Percentiles rank a stretch among this genome's conserved stretches.
phyloP scores from a whole-genome alignment of 2,329 filamentous ascomycete genomes.

The Cyclaneusma minus region DNA sequence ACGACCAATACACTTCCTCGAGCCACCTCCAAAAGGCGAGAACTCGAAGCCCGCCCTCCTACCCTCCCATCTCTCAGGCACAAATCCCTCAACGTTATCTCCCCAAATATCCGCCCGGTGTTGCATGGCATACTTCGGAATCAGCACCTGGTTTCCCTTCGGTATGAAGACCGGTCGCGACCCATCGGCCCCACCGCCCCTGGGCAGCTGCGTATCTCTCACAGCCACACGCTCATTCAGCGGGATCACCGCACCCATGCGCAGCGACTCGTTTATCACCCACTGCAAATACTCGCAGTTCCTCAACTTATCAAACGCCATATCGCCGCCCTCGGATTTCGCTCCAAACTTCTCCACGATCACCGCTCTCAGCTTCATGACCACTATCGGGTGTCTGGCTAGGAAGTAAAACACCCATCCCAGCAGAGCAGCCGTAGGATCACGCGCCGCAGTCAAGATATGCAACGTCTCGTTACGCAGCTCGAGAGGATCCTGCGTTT shows the following conservation, averaged over 20 bases:
- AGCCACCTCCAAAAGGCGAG: background rate
- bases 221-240: slow-evolving; percentile 9
- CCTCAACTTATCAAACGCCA: slow-evolving; percentile 4
- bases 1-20: background rate
- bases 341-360: slow-evolving; percentile 18
- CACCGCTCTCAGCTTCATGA: slow-evolving; percentile 22
- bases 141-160: slow-evolving; percentile 7
- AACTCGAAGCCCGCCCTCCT: background rate
- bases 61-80: background rate
- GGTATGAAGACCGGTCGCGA: slow-evolving; percentile 9
- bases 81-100: slow-evolving; percentile 17
- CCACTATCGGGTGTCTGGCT: slow-evolving; percentile 20
- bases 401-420: slow-evolving; percentile 28
- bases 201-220: slow-evolving; percentile 10
- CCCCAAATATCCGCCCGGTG: slow-evolving; percentile 16
- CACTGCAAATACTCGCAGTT: slow-evolving; percentile 11
- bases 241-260: slow-evolving; percentile 15
- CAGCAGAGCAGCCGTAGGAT: slow-evolving; percentile 35
- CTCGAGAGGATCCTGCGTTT: slow-evolving; percentile 26
- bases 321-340: slow-evolving; percentile 10
- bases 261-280: slow-evolving; percentile 11
- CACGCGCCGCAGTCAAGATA: slow-evolving; percentile 32
- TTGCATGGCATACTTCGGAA: slow-evolving; percentile 7
- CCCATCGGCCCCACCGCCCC: slow-evolving; percentile 10
- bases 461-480: slow-evolving; percentile 27